Evolutionary conservation across 2,329 filamentous ascomycete species (phyloP).

Genomic region (Pezicula radicicola): DNA sequence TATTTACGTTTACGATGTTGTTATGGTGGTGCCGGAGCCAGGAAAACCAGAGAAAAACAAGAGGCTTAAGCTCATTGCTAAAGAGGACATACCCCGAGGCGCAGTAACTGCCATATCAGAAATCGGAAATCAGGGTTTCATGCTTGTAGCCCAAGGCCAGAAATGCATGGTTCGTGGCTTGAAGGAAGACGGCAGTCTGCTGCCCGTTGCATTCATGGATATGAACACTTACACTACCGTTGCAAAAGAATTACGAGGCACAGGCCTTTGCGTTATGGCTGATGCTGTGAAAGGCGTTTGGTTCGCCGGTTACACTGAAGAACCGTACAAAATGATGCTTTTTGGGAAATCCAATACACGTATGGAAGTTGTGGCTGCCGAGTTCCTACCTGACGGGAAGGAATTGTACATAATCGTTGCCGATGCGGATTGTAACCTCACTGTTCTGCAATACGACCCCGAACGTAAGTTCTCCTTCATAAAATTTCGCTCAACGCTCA

Average conservation of each 20-base stretch:
- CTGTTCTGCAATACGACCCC: conserved; percentile 90
- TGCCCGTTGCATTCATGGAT: conserved; percentile 96
- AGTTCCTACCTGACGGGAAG: conserved; percentile 84
- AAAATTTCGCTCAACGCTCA: conserved; percentile 6
- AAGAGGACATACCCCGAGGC: conserved; percentile 88
- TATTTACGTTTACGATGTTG: conserved; percentile 88
- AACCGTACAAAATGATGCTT: conserved; percentile 91
- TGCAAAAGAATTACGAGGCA: conserved; percentile 79
- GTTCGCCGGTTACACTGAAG: conserved; percentile 95
- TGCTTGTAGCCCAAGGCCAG: conserved; percentile 89
- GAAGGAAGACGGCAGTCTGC: conserved; percentile 88
- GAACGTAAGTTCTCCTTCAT: conserved; percentile 62
- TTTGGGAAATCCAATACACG: conserved; percentile 82
- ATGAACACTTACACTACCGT: conserved; percentile 91
- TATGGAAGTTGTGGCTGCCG: conserved; percentile 76
- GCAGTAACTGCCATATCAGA: conserved; percentile 84
- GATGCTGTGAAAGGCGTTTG: conserved; percentile 93
- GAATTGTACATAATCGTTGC: conserved; percentile 79
- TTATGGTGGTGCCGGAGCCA: conserved; percentile 86
- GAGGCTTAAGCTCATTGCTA: conserved; percentile 79
- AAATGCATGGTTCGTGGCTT: conserved; percentile 96
- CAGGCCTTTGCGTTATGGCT: conserved; percentile 81
- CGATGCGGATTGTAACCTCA: conserved; percentile 81
- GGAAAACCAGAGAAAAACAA: conserved; percentile 81
- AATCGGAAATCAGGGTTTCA: conserved; percentile 81